Evolutionary conservation across 2,329 filamentous ascomycete genomes (phyloP), one percentile per base, ranked within the genome.

Genomic region (Periconia sp.): DNA sequence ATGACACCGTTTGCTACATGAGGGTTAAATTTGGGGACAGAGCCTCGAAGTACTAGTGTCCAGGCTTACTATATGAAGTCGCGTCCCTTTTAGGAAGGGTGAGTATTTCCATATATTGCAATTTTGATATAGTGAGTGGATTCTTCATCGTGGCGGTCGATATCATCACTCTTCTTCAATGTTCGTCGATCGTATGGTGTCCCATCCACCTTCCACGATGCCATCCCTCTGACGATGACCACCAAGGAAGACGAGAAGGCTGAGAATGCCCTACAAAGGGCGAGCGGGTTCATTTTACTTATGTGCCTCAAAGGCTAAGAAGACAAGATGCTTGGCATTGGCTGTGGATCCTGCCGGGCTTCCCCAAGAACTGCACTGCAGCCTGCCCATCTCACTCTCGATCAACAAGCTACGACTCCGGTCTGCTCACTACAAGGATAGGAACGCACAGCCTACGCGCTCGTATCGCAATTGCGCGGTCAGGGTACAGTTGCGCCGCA

Each of bases 311-410:
- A 47, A 45, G 31, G 52, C 56, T 54, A 54, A 59, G 52, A 52
- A 50, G 50, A 57, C 56, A 63, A 65, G 59, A 59, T 55, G 50
- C 59, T 64, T 64, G 60, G 59, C 59, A 36, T 19, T 15, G 26
- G 34, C 29, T 47, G 44, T 47, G 51, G 51, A 43, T 40, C 43
- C 51, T 40, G 21, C 12, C 28, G 22, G 31, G 8, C 36, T 23
- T 18, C 19, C 36, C 26, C n/a, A n/a, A n/a, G n/a, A n/a, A n/a
- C n/a, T n/a, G n/a, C n/a, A n/a, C n/a, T n/a, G 34, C 31, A 33
- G 36, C 11, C 26, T n/a, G 16, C 30, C 11, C 22, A 7, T 7
- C n/a, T 10, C 38, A 5, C 12, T 21, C 37, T 38, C 35, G 21
- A 32, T 30, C 40, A 23, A 29, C n/a, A n/a, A n/a, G n/a, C n/a